These are phyloP conservation scores for Apophysomyces elegans DNA, from an alignment of 371 early-diverging fungal species.

Conservation along the genomic window DNA sequence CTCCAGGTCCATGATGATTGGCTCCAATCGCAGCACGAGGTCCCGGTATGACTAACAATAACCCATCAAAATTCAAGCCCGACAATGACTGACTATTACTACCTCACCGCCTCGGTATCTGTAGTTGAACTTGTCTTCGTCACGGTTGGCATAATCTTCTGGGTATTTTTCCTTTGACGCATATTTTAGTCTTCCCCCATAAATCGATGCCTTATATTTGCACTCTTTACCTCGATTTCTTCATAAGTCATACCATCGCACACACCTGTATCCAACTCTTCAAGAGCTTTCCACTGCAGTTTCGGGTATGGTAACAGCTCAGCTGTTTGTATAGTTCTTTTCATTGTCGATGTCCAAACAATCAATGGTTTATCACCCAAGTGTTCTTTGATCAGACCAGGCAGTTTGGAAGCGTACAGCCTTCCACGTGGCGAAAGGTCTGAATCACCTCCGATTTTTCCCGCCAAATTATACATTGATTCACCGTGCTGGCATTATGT, in stretches of 20 bases:
- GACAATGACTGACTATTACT: conserved; percentile 7
- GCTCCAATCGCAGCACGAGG: conserved; percentile 66
- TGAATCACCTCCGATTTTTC: conserved; percentile 96
- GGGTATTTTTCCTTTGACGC: conserved; percentile 65
- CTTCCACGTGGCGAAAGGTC: conserved; percentile 87
- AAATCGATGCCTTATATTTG: neutral
- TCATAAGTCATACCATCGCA: conserved; percentile 99
- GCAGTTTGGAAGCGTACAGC: conserved; percentile 84
- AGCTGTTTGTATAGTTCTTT: conserved; percentile 90
- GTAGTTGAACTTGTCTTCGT: conserved; percentile 94
- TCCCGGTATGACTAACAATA: conserved; percentile 72
- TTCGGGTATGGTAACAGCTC: conserved; percentile 78
- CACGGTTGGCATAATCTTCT: conserved; percentile 89
- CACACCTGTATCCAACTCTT: conserved; percentile 96
- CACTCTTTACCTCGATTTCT: conserved; percentile 80
- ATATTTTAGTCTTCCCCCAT: neutral
- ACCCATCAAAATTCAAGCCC: neutral
- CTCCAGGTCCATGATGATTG: conserved; percentile 97
- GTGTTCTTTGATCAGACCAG: conserved; percentile 74
- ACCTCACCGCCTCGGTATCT: conserved; percentile 94
- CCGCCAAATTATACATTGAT: conserved; percentile 82
- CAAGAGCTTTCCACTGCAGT: conserved; percentile 95
- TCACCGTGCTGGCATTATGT: conserved; percentile 82
- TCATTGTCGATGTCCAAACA: conserved; percentile 96
- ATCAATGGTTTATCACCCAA: conserved; percentile 76